These are phyloP conservation scores for Hanseniaspora taiwanica DNA, from an alignment of 805 yeast species.

Conservation along the genomic window DNA sequence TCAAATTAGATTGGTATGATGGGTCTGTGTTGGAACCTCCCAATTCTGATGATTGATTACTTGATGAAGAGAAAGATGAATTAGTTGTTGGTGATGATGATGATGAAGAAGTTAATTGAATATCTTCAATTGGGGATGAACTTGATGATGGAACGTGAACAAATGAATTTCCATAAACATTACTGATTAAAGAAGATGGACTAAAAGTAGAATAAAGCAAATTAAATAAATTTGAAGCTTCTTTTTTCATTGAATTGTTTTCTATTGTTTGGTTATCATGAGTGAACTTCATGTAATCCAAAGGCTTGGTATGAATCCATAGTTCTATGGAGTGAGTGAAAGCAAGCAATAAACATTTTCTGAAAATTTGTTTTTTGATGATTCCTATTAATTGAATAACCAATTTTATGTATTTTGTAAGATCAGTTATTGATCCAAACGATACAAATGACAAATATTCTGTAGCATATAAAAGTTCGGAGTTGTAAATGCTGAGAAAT, in stretches of 20 bases:
- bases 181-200: conserved; percentile 4
- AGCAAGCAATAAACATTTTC: conserved; percentile 31
- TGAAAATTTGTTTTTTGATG: conserved; percentile 32
- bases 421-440: conserved; percentile 24
- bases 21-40: neutral
- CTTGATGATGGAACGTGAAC: neutral
- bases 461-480: conserved; percentile 28
- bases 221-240: conserved; percentile 3
- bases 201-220: conserved; percentile 3
- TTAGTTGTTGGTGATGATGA: neutral
- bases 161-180: conserved; percentile 3
- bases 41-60: too few relatives aligned
- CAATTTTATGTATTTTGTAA: conserved; percentile 28
- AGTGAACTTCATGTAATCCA: conserved; percentile 26
- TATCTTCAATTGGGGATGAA: too few relatives aligned
- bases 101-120: too few relatives aligned
- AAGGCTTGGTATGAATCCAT: conserved; percentile 40
- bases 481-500: conserved; percentile 16
- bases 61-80: neutral
- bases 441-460: conserved; percentile 34
- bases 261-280: conserved; percentile 3
- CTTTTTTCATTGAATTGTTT: conserved; percentile 1
- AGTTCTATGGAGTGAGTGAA: conserved; percentile 32
- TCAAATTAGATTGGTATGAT: too few relatives aligned
- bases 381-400: conserved; percentile 25